Conservation (phyloP, 2,329 filamentous ascomycete genomes). For the Fusarium papillatum region DNA sequence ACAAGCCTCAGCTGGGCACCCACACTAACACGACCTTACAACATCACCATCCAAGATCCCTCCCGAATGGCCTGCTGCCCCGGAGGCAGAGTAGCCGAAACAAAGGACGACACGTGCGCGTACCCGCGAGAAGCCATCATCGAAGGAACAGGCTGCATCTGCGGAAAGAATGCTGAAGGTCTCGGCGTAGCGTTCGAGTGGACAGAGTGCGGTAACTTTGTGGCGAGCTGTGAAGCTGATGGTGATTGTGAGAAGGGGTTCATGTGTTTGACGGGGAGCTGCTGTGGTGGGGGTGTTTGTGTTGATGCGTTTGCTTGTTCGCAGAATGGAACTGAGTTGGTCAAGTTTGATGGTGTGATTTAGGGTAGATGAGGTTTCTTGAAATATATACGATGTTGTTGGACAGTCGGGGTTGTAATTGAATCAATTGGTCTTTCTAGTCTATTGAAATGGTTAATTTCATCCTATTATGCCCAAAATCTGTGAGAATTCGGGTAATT, state of each 20-base stretch:
- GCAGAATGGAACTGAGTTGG: constrained; percentile 47
- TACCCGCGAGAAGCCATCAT: constrained; percentile 51
- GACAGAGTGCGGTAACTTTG: constrained; percentile 50
- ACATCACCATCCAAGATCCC: constrained; percentile 52
- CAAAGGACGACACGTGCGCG: constrained; percentile 36
- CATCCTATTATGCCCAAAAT: too few species aligned
- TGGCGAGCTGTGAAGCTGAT: constrained; percentile 44
- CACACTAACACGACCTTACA: constrained; percentile 39
- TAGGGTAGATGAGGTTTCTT: constrained; percentile 32
- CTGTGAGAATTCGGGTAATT: not conserved
- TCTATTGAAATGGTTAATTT: too few species aligned
- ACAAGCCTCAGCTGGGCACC: constrained; percentile 49
- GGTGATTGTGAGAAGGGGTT: constrained; percentile 41
- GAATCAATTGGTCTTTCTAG: not conserved
- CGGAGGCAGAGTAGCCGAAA: constrained; percentile 40
- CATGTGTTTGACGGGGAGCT: constrained; percentile 52
- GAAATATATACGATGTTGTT: not conserved
- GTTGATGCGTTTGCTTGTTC: constrained; percentile 54
- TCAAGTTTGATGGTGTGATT: constrained; percentile 35
- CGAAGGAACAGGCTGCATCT: constrained; percentile 49
- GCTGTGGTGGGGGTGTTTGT: constrained; percentile 52
- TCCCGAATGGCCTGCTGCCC: constrained; percentile 50
- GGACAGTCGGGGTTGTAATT: not conserved
- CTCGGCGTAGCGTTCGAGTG: constrained; percentile 48
- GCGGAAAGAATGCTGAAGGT: constrained; percentile 46